Conservation (phyloP, 805 yeast genomes). For the Candida sithepensis region DNA sequence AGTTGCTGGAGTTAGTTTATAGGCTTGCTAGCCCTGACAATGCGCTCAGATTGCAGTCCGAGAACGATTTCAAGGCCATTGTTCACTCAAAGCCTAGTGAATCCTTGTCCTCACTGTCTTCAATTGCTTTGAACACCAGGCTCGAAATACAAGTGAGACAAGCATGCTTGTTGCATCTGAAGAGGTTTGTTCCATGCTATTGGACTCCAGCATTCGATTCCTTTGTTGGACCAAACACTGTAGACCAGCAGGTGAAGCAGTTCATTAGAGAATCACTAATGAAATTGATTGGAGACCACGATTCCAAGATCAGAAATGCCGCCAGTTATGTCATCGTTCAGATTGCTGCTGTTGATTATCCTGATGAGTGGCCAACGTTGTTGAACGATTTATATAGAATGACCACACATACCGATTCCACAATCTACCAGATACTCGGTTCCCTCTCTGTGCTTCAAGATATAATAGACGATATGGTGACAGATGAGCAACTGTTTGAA, state of each 20-base stretch:
- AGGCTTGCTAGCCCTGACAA: slow-evolving; percentile 42
- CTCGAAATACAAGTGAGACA: slow-evolving; percentile 45
- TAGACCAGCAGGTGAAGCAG: slow-evolving; percentile 49
- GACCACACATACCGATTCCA: slow-evolving; percentile 27
- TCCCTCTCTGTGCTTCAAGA: slow-evolving; percentile 65
- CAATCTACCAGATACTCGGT: slow-evolving; percentile 42
- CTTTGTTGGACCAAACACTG: slow-evolving; percentile 53
- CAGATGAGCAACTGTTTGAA: slow-evolving; percentile 83
- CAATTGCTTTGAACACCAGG: slow-evolving; percentile 34
- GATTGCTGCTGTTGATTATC: slow-evolving; percentile 85
- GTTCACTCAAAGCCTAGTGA: slow-evolving; percentile 48
- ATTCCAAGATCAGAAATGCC: slow-evolving; percentile 60
- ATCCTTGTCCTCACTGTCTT: slow-evolving; percentile 39
- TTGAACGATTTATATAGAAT: slow-evolving; percentile 42
- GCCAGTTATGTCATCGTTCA: slow-evolving; percentile 76
- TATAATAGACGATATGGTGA: slow-evolving; percentile 77
- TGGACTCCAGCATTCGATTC: slow-evolving; percentile 87
- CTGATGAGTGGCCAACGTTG: slow-evolving; percentile 92
- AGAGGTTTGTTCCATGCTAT: slow-evolving; percentile 61
- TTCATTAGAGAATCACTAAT: slow-evolving; percentile 50
- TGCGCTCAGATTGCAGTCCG: slow-evolving; percentile 47
- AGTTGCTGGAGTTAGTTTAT: slow-evolving; percentile 15
- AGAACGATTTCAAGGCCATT: slow-evolving; percentile 40
- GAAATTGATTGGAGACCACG: slow-evolving; percentile 41
- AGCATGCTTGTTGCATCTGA: slow-evolving; percentile 61